These are phyloP conservation scores for Alternaria longipes DNA, from an alignment of 2,329 filamentous ascomycete genomes.

Conservation along the genomic window DNA sequence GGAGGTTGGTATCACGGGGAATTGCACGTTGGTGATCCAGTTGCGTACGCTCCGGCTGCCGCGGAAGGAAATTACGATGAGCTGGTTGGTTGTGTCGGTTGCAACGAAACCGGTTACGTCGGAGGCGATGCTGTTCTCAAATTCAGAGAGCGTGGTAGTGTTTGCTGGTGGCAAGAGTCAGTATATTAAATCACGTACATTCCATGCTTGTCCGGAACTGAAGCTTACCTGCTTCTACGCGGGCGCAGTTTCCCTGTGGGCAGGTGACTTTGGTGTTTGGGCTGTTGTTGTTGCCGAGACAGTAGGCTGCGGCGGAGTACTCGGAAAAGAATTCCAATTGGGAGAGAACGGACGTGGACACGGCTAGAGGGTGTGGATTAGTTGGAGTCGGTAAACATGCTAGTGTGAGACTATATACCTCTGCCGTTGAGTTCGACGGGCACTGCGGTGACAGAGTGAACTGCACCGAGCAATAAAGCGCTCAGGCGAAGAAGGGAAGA, in stretches of 20 bases:
- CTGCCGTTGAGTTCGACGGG: constrained; percentile 40
- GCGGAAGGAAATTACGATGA: constrained; percentile 69
- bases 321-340: constrained; percentile 60
- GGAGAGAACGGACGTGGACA: constrained; percentile 53
- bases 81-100: constrained; percentile 56
- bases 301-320: constrained; percentile 64
- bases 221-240: constrained; percentile 51
- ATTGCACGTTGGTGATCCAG: constrained; percentile 66
- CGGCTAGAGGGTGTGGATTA: constrained; percentile 29
- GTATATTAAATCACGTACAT: background rate
- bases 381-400: background rate
- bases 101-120: constrained; percentile 60
- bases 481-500: constrained; percentile 28
- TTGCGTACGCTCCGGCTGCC: constrained; percentile 68
- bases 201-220: accelerated
- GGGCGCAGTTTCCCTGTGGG: constrained; percentile 57
- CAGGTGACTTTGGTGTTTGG: constrained; percentile 57
- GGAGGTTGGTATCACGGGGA: constrained; percentile 53
- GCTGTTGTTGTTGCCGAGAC: constrained; percentile 58
- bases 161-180: constrained; percentile 37
- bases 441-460: constrained; percentile 34
- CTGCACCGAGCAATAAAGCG: constrained; percentile 30
- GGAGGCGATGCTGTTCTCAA: constrained; percentile 54
- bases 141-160: constrained; percentile 59
- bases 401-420: constrained; percentile 29